These are phyloP conservation scores for Nicotiana attenuata DNA, from an alignment of 257 asterid species.

Conservation along the genomic window DNA sequence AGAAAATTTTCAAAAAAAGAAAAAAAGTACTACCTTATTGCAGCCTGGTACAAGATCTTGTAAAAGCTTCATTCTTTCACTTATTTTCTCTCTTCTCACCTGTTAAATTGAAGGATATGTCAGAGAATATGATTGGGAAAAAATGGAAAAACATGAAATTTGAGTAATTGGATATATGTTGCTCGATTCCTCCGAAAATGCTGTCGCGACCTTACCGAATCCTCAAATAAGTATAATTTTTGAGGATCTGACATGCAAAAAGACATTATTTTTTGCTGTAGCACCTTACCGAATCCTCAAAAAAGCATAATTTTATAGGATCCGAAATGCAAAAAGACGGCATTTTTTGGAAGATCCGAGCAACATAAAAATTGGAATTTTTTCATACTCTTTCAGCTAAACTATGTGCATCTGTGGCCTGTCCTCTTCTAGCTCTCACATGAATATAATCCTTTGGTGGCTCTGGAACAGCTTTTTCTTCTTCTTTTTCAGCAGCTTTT, in stretches of 20 bases:
- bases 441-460: constrained; percentile 84
- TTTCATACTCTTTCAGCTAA: constrained; percentile 82
- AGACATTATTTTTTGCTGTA: too few relatives aligned
- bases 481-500: constrained; percentile 17
- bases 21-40: constrained; percentile 52
- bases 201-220: neutral
- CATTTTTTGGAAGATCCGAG: neutral
- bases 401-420: constrained; percentile 95
- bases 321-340: neutral
- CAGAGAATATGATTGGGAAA: neutral
- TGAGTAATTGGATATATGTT: neutral
- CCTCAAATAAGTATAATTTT: neutral
- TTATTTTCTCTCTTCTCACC: constrained; percentile 89
- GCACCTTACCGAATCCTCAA: too few relatives aligned
- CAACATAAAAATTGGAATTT: neutral
- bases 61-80: constrained; percentile 81
- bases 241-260: too few relatives aligned
- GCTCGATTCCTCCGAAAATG: neutral
- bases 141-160: neutral
- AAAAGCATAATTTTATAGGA: neutral
- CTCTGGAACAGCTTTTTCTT: constrained; percentile 37
- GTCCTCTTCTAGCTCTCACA: constrained; percentile 94
- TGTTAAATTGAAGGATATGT: constrained; percentile 10
- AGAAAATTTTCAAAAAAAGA: neutral
- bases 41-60: constrained; percentile 98